Conservation (phyloP, 768 basidiomycete species). For the Mycena sanguinolenta region DNA sequence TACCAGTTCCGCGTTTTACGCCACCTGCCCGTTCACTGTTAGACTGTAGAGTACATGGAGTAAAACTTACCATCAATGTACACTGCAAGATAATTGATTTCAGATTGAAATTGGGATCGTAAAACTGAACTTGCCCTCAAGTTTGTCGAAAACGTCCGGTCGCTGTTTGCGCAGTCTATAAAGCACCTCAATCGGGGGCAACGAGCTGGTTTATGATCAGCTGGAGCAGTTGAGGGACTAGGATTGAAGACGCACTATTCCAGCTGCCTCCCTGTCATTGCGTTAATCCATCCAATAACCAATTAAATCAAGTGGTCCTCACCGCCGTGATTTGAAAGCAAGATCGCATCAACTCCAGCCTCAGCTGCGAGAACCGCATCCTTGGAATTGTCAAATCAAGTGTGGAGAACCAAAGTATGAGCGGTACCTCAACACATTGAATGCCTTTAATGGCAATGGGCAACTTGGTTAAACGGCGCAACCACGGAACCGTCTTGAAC, state of each 20-base stretch:
- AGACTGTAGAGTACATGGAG: neutral
- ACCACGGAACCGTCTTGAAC: conserved; percentile 80
- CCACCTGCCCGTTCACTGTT: conserved; percentile 60
- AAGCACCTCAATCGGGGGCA: conserved; percentile 85
- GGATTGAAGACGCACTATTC: conserved; percentile 69
- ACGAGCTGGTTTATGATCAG: conserved; percentile 61
- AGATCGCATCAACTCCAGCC: conserved; percentile 87
- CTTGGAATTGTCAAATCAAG: conserved; percentile 51
- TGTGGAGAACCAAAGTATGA: conserved; percentile 22
- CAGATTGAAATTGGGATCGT: neutral
- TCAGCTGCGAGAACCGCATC: conserved; percentile 90
- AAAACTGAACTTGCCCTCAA: conserved; percentile 66
- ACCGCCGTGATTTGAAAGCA: conserved; percentile 95
- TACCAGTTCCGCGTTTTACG: conserved; percentile 82
- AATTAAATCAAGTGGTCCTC: conserved; percentile 33
- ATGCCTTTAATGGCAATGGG: conserved; percentile 86
- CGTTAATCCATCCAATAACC: neutral
- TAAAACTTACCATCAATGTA: conserved; percentile 81
- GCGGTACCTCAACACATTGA: conserved; percentile 76
- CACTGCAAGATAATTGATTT: conserved; percentile 57
- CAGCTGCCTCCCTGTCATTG: conserved; percentile 74
- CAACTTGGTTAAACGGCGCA: conserved; percentile 75
- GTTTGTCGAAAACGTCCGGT: conserved; percentile 79
- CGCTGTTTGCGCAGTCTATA: conserved; percentile 78
- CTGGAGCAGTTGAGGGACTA: conserved; percentile 35